A percentile compares a stretch with the other conserved stretches of the same genome.
Evolutionary conservation across 169 alveolate genomes (phyloP).

Genomic region (Eimeria necatrix): DNA sequence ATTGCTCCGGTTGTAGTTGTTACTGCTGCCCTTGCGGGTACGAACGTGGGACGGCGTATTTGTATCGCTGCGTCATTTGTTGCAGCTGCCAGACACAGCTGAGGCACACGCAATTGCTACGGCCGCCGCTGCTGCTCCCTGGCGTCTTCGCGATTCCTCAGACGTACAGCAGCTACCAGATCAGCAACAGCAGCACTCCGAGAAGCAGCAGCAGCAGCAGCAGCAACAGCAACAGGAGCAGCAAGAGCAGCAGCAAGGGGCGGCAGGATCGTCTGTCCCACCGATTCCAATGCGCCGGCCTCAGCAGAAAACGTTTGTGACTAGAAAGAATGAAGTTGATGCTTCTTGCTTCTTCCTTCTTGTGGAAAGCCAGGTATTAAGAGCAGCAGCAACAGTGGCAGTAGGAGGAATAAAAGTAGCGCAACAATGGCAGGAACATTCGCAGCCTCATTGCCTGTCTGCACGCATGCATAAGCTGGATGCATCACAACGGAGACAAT

Average conservation of each 20-base stretch:
- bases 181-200: neutral
- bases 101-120: slow-evolving; percentile 6
- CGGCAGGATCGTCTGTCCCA: neutral
- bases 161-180: slow-evolving; percentile 23
- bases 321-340: slow-evolving; percentile 49
- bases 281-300: neutral
- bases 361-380: slow-evolving; percentile 58
- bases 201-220: neutral
- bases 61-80: neutral
- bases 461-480: neutral
- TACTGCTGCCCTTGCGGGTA: too few relatives aligned
- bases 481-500: too few relatives aligned
- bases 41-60: too few relatives aligned
- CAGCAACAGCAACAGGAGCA: too few relatives aligned
- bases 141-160: slow-evolving; percentile 74
- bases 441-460: neutral
- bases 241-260: slow-evolving; percentile 26
- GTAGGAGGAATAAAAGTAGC: neutral
- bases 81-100: slow-evolving; percentile 42
- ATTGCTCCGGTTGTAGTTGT: too few relatives aligned
- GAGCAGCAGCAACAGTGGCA: slow-evolving; percentile 5
- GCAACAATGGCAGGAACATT: neutral
- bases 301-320: slow-evolving; percentile 30
- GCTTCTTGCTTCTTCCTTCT: slow-evolving; percentile 70
- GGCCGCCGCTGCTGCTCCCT: slow-evolving; percentile 64